Evolutionary conservation across 129 eudicot genomes (phyloP).

Genomic region (Arctium lappa): DNA sequence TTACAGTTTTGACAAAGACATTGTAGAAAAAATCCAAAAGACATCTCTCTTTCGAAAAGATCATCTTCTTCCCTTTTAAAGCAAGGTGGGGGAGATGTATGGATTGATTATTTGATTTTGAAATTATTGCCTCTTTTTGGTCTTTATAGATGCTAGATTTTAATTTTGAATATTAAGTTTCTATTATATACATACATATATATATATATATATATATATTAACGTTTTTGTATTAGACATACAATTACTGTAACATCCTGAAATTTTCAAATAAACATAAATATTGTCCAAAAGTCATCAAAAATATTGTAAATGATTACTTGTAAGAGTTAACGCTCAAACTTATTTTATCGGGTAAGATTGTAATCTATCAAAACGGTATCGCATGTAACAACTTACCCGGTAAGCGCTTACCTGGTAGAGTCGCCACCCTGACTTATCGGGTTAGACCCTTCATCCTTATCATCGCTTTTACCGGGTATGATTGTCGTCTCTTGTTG

Average conservation of each 20-base stretch:
- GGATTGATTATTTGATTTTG: background rate
- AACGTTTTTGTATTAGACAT: background rate
- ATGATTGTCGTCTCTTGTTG: too few species aligned
- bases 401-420: too few species aligned
- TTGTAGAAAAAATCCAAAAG: background rate
- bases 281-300: too few species aligned
- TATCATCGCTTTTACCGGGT: too few species aligned
- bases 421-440: too few species aligned
- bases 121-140: background rate
- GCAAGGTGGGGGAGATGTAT: background rate
- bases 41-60: background rate
- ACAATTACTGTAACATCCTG: background rate
- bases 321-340: too few species aligned
- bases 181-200: background rate
- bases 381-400: too few species aligned
- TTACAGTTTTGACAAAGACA: background rate
- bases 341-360: too few species aligned
- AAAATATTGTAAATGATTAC: too few species aligned
- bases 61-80: background rate
- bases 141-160: background rate
- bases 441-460: too few species aligned
- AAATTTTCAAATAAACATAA: too few species aligned
- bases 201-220: background rate
- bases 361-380: too few species aligned
- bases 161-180: background rate